Conservation (phyloP, 768 basidiomycete genomes). For the Mycena sanguinolenta region DNA sequence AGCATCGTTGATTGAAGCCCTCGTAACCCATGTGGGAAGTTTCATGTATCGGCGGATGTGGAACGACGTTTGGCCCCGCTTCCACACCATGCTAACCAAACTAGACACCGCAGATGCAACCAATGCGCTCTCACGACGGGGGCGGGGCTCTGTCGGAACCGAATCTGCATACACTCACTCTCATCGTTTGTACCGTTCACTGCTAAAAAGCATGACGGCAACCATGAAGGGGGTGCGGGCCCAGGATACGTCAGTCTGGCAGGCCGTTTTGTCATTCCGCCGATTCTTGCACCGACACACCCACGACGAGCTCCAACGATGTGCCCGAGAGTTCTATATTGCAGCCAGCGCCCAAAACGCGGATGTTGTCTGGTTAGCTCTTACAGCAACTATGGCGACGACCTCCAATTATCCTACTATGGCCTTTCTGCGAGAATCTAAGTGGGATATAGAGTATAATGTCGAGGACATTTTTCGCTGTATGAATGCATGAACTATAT, state of each 20-base stretch:
- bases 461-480: slow-evolving; percentile 49
- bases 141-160: slow-evolving; percentile 64
- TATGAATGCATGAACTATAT: slow-evolving; percentile 1
- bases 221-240: slow-evolving; percentile 76
- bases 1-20: slow-evolving; percentile 76
- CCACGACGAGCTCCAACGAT: slow-evolving; percentile 81
- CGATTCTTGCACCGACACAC: slow-evolving; percentile 78
- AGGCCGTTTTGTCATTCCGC: slow-evolving; percentile 80
- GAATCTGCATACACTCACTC: slow-evolving; percentile 85
- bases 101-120: slow-evolving; percentile 74
- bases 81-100: slow-evolving; percentile 68
- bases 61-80: slow-evolving; percentile 95
- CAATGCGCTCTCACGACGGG: slow-evolving; percentile 76
- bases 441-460: slow-evolving; percentile 74
- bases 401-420: slow-evolving; percentile 51
- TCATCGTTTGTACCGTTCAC: slow-evolving; percentile 83
- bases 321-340: slow-evolving; percentile 74
- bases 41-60: slow-evolving; percentile 90
- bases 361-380: slow-evolving; percentile 88
- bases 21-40: slow-evolving; percentile 79
- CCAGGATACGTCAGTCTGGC: slow-evolving; percentile 83
- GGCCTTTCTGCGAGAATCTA: slow-evolving; percentile 64
- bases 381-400: slow-evolving; percentile 66
- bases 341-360: slow-evolving; percentile 72
- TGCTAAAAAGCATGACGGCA: slow-evolving; percentile 80